These are phyloP conservation scores for Colletotrichum plurivorum DNA, from an alignment of 2,329 filamentous ascomycete species.

Conservation along the genomic window DNA sequence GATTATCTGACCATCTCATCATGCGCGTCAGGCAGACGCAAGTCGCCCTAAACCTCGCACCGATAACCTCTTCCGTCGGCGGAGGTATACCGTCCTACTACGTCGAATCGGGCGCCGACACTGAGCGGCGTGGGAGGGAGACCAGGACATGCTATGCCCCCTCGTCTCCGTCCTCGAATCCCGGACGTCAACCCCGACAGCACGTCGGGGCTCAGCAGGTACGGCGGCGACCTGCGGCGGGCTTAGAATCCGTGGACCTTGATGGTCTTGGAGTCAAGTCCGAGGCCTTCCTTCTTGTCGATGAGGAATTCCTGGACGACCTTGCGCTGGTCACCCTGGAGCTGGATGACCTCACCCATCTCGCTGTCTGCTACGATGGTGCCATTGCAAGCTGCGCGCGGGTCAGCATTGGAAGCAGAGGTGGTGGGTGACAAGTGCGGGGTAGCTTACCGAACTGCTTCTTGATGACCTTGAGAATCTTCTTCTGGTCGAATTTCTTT, in stretches of 20 bases:
- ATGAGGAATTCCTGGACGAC: constrained; percentile 98
- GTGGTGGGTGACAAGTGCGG: neutral
- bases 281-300: constrained; percentile 95
- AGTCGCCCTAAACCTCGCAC: constrained; percentile 39
- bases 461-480: constrained; percentile 99
- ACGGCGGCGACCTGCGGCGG: constrained; percentile 56
- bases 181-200: constrained; percentile 36
- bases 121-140: constrained; percentile 35
- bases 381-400: constrained; percentile 91
- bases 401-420: constrained; percentile 44
- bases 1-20: constrained; percentile 30
- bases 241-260: constrained; percentile 77
- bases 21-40: constrained; percentile 37
- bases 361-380: constrained; percentile 96
- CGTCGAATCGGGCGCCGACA: constrained; percentile 34
- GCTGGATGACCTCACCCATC: constrained; percentile 99
- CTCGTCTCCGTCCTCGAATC: constrained; percentile 14
- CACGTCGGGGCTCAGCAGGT: constrained; percentile 42
- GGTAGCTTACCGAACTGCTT: constrained; percentile 89
- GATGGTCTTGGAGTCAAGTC: constrained; percentile 96
- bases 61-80: constrained; percentile 35
- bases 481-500: constrained; percentile 99
- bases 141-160: constrained; percentile 16
- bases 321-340: constrained; percentile 99
- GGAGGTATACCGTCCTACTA: constrained; percentile 39